These are phyloP conservation scores for Rutstroemia sydowiana DNA, from an alignment of 2,329 filamentous ascomycete genomes.

Conservation along the genomic window DNA sequence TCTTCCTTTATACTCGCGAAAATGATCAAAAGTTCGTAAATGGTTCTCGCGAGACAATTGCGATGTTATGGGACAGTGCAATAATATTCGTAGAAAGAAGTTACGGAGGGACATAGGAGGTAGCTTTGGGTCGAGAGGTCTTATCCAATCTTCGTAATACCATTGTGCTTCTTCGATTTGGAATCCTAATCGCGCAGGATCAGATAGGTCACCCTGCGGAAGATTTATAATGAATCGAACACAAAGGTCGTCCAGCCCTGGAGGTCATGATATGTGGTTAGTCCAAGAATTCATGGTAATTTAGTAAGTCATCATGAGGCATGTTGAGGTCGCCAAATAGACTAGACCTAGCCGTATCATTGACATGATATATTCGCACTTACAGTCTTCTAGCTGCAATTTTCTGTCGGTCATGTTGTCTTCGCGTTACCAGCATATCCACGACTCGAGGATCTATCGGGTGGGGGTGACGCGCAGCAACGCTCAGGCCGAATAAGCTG, in stretches of 20 bases:
- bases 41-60: conserved; percentile 72
- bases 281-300: background rate
- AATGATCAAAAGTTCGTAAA: conserved; percentile 79
- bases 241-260: conserved; percentile 94
- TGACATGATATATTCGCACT: conserved; percentile 24
- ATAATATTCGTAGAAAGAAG: conserved; percentile 87
- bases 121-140: conserved; percentile 75
- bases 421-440: conserved; percentile 55
- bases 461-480: conserved; percentile 13
- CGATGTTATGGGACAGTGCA: conserved; percentile 84
- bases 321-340: background rate
- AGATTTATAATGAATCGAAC: conserved; percentile 98
- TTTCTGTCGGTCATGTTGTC: conserved; percentile 66
- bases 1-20: conserved; percentile 87
- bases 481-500: conserved; percentile 10
- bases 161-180: conserved; percentile 99
- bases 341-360: background rate
- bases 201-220: conserved; percentile 81
- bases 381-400: conserved; percentile 88
- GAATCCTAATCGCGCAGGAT: conserved; percentile 92
- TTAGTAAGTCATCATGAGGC: background rate
- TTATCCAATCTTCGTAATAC: conserved; percentile 99
- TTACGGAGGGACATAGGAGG: conserved; percentile 78
- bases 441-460: conserved; percentile 22
- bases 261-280: conserved; percentile 13